Conservation (phyloP, 192 early-diverging fungal species). For the Obelidium mucronatum region DNA sequence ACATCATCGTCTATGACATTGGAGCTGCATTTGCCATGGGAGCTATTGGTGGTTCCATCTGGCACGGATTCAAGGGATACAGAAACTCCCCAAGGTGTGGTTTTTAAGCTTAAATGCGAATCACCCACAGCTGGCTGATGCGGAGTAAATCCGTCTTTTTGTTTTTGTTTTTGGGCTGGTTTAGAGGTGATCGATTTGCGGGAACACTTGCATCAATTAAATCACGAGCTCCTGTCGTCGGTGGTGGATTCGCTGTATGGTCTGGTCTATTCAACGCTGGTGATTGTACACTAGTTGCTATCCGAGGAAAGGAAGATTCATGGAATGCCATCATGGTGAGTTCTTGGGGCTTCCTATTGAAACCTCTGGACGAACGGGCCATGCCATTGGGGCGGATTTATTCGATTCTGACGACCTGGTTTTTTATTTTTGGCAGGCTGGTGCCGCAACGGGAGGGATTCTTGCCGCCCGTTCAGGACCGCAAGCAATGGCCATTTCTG, state of each 20-base stretch:
- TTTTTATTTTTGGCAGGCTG: slow-evolving; percentile 67
- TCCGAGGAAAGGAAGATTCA: slow-evolving; percentile 98
- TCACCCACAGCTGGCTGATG: too few relatives aligned
- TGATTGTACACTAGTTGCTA: slow-evolving; percentile 91
- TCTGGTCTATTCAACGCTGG: slow-evolving; percentile 97
- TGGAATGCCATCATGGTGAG: slow-evolving; percentile 90
- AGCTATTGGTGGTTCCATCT: slow-evolving; percentile 92
- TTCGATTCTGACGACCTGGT: too few relatives aligned
- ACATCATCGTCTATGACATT: slow-evolving; percentile 61
- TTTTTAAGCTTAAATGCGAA: too few relatives aligned
- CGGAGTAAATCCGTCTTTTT: background rate
- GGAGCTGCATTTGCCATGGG: slow-evolving; percentile 90
- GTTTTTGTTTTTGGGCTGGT: background rate
- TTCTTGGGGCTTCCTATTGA: background rate
- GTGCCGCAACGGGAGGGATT: slow-evolving; percentile 94
- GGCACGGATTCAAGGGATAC: slow-evolving; percentile 98
- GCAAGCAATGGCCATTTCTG: slow-evolving; percentile 82
- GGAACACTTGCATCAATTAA: slow-evolving; percentile 90
- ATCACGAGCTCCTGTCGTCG: slow-evolving; percentile 90
- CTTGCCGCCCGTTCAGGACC: slow-evolving; percentile 88
- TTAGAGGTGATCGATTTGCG: slow-evolving; percentile 85
- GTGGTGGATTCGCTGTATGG: slow-evolving; percentile 99
- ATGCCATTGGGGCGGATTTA: too few relatives aligned
- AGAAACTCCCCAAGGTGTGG: slow-evolving; percentile 92
- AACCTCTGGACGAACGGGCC: too few relatives aligned